Percentiles rank a stretch among this genome's conserved stretches.
Conservation (phyloP, 2,329 filamentous ascomycete species). For the Xylaria sp. region DNA sequence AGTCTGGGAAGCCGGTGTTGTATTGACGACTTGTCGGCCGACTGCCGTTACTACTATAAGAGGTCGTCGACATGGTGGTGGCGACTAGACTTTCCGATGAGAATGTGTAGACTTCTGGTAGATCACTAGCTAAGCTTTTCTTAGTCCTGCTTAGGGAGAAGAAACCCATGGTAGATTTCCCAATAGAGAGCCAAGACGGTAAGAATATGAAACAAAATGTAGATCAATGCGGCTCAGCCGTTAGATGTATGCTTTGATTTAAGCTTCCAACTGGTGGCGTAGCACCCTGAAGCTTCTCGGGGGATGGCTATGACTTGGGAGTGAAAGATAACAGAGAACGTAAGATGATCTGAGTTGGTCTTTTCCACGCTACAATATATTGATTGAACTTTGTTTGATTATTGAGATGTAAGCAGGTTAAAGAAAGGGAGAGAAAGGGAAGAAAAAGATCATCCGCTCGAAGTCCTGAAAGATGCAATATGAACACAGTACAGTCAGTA, state of each 20-base stretch:
- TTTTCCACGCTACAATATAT: slow-evolving; percentile 10
- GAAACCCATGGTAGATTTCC: slow-evolving; percentile 18
- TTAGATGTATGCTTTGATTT: slow-evolving; percentile 1
- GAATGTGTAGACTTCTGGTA: slow-evolving; percentile 23
- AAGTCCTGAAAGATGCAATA: slow-evolving; percentile 10
- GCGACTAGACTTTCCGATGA: slow-evolving; percentile 33
- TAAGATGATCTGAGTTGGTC: slow-evolving; percentile 1
- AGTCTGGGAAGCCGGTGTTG: slow-evolving; percentile 51
- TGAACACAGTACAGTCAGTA: slow-evolving; percentile 1
- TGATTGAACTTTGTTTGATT: not conserved
- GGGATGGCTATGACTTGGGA: not conserved
- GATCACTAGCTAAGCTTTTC: slow-evolving; percentile 25
- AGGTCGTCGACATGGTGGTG: slow-evolving; percentile 46
- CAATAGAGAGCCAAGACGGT: not conserved
- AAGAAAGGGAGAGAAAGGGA: not conserved
- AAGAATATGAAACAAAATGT: slow-evolving; percentile 13
- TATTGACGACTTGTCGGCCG: slow-evolving; percentile 47
- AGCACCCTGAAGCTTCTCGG: slow-evolving; percentile 12
- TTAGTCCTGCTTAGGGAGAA: slow-evolving; percentile 37
- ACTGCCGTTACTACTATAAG: slow-evolving; percentile 42
- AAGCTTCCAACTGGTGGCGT: slow-evolving; percentile 8
- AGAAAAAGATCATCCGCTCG: not conserved
- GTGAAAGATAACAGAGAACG: not conserved
- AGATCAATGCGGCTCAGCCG: slow-evolving; percentile 26
- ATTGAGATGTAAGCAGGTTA: slow-evolving; percentile 10